Evolutionary conservation across 2,329 filamentous ascomycete species (phyloP).

Genomic region (Colletotrichum paranaense): DNA sequence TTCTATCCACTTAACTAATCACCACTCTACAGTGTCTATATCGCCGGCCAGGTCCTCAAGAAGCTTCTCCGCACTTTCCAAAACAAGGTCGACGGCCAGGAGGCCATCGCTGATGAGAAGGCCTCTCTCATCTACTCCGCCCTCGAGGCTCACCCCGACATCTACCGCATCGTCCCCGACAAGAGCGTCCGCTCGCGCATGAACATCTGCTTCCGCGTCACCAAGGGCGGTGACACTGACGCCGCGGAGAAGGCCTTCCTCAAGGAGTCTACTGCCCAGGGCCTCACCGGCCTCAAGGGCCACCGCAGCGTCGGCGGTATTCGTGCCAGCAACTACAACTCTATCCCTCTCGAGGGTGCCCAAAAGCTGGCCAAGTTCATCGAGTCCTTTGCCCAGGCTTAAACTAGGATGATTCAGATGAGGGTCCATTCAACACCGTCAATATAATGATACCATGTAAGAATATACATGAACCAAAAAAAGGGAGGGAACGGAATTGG

Average conservation of each 20-base stretch:
- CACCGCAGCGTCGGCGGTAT: conserved; percentile 90
- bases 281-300: conserved; percentile 86
- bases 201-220: conserved; percentile 93
- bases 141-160: conserved; percentile 77
- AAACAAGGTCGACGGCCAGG: conserved; percentile 80
- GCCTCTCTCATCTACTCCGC: conserved; percentile 80
- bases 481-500: neutral
- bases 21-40: conserved; percentile 72
- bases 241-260: conserved; percentile 85
- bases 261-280: conserved; percentile 73
- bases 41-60: conserved; percentile 89
- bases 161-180: conserved; percentile 83
- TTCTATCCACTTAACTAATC: neutral
- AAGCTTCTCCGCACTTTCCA: conserved; percentile 74
- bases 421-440: neutral
- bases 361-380: conserved; percentile 77
- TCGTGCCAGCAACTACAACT: conserved; percentile 90
- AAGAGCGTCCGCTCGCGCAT: conserved; percentile 84
- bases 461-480: neutral
- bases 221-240: conserved; percentile 66
- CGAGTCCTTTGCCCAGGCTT: conserved; percentile 59
- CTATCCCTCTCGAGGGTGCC: conserved; percentile 75
- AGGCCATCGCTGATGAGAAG: conserved; percentile 80
- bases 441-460: conserved; percentile 27
- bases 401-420: neutral